Evolutionary conservation across 2,329 filamentous ascomycete genomes (phyloP).

Genomic region (Alternaria conjuncta): DNA sequence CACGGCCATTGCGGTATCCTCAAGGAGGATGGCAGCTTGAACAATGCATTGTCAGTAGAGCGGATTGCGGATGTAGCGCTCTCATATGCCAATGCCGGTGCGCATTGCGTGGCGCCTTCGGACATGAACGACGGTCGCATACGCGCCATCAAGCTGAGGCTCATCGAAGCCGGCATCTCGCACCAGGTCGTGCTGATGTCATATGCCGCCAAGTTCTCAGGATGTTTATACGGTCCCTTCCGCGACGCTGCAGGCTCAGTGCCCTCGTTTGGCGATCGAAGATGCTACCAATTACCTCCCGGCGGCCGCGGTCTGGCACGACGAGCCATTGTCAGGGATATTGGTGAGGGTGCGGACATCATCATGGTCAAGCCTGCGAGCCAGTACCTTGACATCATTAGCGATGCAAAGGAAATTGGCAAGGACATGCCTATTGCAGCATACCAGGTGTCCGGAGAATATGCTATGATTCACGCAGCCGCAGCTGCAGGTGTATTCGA

Average conservation of each 20-base stretch:
- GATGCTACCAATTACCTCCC: slow-evolving; percentile 95
- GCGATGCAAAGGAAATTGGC: slow-evolving; percentile 92
- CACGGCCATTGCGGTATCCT: slow-evolving; percentile 98
- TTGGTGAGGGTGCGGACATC: slow-evolving; percentile 91
- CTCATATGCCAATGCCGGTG: slow-evolving; percentile 92
- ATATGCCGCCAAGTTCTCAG: slow-evolving; percentile 97
- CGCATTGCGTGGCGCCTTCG: slow-evolving; percentile 94
- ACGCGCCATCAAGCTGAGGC: slow-evolving; percentile 94
- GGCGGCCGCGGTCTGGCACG: slow-evolving; percentile 90
- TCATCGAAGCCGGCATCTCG: slow-evolving; percentile 92
- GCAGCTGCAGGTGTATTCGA: slow-evolving; percentile 98
- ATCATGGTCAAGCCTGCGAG: slow-evolving; percentile 99
- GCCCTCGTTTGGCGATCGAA: slow-evolving; percentile 91
- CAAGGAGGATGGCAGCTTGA: slow-evolving; percentile 87
- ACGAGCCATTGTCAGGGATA: slow-evolving; percentile 87
- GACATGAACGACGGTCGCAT: slow-evolving; percentile 99
- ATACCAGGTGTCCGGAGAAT: slow-evolving; percentile 97
- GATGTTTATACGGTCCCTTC: slow-evolving; percentile 96
- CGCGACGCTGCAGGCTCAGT: slow-evolving; percentile 91
- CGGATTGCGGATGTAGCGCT: slow-evolving; percentile 97
- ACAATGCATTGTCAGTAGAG: slow-evolving; percentile 92
- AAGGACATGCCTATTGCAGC: slow-evolving; percentile 91
- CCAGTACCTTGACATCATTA: slow-evolving; percentile 96
- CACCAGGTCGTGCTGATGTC: slow-evolving; percentile 95
- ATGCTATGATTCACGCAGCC: slow-evolving; percentile 94